Evolutionary conservation across 73 alveolate species (phyloP).

Genomic region (Paramecium octaurelia): DNA sequence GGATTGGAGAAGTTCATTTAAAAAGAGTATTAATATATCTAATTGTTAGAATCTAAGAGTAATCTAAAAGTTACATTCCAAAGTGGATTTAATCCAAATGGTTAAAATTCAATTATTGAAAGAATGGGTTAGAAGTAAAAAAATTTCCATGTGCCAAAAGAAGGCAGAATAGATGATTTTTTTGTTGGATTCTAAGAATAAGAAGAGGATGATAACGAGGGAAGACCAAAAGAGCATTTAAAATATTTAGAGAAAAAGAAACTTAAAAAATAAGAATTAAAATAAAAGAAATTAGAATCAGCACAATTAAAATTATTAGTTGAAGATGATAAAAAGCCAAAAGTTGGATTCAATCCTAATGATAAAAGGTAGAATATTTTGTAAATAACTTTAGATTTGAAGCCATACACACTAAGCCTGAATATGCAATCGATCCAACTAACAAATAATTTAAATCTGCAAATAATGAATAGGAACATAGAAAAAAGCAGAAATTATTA

Average conservation of each 20-base stretch:
- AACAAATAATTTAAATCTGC: conserved; percentile 62
- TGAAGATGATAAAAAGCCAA: conserved; percentile 63
- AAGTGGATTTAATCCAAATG: conserved; percentile 36
- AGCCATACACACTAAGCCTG: conserved; percentile 70
- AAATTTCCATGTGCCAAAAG: background rate
- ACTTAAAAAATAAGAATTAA: conserved; percentile 44
- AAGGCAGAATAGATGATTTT: conserved; percentile 20
- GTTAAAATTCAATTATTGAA: background rate
- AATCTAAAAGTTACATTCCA: background rate
- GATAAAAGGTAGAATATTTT: conserved; percentile 70
- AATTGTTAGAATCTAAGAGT: background rate
- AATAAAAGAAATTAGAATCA: conserved; percentile 54
- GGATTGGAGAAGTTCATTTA: conserved; percentile 51
- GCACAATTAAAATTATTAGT: conserved; percentile 72
- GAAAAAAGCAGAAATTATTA: conserved; percentile 11
- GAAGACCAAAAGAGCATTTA: conserved; percentile 64
- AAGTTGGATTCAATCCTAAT: conserved; percentile 69
- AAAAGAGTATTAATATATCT: conserved; percentile 16
- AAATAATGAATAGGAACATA: background rate
- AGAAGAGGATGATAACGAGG: conserved; percentile 71
- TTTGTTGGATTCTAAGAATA: conserved; percentile 64
- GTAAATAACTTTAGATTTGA: conserved; percentile 50
- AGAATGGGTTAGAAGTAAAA: background rate
- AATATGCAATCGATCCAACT: conserved; percentile 91
- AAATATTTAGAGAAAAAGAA: conserved; percentile 11